Evolutionary conservation across 83 land plant species (phyloP).

Genomic region (Picea abies): DNA sequence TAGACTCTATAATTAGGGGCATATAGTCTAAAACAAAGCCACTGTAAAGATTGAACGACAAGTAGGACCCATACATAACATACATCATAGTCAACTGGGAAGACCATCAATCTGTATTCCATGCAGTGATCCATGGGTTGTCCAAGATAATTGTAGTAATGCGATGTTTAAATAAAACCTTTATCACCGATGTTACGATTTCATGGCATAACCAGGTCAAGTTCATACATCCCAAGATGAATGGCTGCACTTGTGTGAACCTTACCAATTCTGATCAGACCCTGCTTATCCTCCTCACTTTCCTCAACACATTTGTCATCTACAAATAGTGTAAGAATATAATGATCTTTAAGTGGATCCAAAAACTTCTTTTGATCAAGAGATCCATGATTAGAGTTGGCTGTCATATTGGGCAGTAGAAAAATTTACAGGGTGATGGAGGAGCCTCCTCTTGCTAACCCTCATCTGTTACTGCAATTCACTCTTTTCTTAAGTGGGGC

Average conservation of each 20-base stretch:
- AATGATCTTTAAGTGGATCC: neutral
- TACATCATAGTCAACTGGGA: too few species aligned
- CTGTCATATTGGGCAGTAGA: neutral
- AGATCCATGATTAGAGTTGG: neutral
- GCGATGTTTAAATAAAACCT: neutral
- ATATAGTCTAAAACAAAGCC: too few species aligned
- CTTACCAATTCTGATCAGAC: neutral
- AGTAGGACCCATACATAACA: too few species aligned
- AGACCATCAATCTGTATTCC: too few species aligned
- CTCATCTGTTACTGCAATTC: neutral
- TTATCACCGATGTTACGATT: neutral
- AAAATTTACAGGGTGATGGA: neutral
- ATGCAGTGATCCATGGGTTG: neutral
- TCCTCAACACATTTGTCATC: neutral
- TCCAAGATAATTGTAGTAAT: neutral
- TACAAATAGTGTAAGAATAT: neutral
- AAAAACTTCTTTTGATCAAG: neutral
- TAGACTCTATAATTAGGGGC: too few species aligned
- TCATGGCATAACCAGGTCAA: neutral
- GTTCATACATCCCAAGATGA: neutral
- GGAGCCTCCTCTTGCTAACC: neutral
- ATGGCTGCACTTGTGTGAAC: neutral
- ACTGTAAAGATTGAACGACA: too few species aligned
- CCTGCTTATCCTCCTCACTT: neutral
- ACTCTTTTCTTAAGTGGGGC: neutral